Percentiles rank a stretch among this genome's conserved stretches.
Evolutionary conservation across 371 early-diverging fungal genomes (phyloP).

Genomic region (Actinomucor elegans): DNA sequence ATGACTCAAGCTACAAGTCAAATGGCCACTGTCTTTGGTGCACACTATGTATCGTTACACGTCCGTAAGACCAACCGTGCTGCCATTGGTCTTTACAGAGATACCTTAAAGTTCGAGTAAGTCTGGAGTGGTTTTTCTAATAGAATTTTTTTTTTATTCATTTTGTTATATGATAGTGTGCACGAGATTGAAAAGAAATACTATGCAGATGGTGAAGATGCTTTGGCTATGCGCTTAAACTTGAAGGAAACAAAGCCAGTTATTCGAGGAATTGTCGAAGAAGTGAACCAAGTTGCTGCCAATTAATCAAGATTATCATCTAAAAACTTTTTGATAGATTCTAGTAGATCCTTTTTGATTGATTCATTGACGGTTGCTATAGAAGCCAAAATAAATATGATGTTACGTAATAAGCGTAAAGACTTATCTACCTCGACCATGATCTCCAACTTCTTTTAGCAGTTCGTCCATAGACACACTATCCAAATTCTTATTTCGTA

Average conservation of each 20-base stretch:
- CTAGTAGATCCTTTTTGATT: conserved; percentile 29
- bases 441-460: conserved; percentile 20
- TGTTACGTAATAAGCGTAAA: background rate
- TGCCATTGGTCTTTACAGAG: conserved; percentile 89
- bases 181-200: conserved; percentile 92
- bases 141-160: background rate
- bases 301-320: conserved; percentile 24
- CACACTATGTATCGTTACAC: conserved; percentile 89
- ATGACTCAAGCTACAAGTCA: conserved; percentile 91
- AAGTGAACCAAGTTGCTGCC: conserved; percentile 34
- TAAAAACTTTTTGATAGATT: conserved; percentile 24
- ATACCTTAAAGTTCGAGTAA: conserved; percentile 89
- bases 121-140: conserved; percentile 6
- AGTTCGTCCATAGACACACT: conserved; percentile 14
- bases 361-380: conserved; percentile 28
- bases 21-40: conserved; percentile 88
- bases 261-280: conserved; percentile 38
- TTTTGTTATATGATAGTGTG: conserved; percentile 58
- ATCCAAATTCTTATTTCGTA: conserved; percentile 14
- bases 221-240: conserved; percentile 74
- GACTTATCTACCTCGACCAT: conserved; percentile 22
- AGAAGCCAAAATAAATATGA: background rate
- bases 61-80: conserved; percentile 95
- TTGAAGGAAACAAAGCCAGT: conserved; percentile 41
- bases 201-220: conserved; percentile 98